A percentile compares a stretch with the other conserved stretches of the same genome.
These are phyloP conservation scores for Tricharina praecox DNA, from an alignment of 495 filamentous ascomycete species.

Conservation along the genomic window DNA sequence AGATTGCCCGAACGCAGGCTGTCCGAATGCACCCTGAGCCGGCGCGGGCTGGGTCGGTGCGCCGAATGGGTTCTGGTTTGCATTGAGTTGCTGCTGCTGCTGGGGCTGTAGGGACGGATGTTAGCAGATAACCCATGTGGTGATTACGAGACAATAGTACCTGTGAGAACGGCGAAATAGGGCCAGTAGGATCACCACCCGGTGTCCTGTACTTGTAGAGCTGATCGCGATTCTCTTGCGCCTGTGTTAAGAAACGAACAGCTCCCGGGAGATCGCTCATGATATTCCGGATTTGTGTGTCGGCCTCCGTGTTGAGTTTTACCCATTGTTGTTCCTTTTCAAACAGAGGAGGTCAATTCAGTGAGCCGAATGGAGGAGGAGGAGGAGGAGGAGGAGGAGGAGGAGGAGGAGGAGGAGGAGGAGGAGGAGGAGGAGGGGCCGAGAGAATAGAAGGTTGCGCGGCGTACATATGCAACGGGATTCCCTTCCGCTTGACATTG, in stretches of 20 bases:
- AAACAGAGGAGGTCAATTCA: no score
- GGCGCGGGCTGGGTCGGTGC: not conserved
- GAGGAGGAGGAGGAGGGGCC: no score
- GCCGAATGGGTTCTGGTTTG: conserved; percentile 3
- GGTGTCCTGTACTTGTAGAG: conserved; percentile 7
- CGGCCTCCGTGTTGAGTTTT: conserved; percentile 14
- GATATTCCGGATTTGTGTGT: conserved; percentile 22
- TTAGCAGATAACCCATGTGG: not conserved
- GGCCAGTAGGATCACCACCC: not conserved
- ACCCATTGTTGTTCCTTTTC: conserved; percentile 23
- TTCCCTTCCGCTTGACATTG: conserved; percentile 16
- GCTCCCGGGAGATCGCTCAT: conserved; percentile 20
- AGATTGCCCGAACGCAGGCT: conserved; percentile 11
- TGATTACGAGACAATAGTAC: not conserved
- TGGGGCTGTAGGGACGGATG: not conserved
- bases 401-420: no score
- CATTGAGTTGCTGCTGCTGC: conserved; percentile 1
- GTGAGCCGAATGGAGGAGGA: no score
- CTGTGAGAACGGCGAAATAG: not conserved
- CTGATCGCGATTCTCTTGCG: conserved; percentile 17
- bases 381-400: no score
- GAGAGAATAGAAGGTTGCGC: not conserved
- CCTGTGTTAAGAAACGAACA: conserved; percentile 18
- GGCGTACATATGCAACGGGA: conserved; percentile 15
- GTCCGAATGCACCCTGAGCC: not conserved